These are phyloP conservation scores for Chalciporus sp. DNA, from an alignment of 1,284 basidiomycete species.

Conservation along the genomic window DNA sequence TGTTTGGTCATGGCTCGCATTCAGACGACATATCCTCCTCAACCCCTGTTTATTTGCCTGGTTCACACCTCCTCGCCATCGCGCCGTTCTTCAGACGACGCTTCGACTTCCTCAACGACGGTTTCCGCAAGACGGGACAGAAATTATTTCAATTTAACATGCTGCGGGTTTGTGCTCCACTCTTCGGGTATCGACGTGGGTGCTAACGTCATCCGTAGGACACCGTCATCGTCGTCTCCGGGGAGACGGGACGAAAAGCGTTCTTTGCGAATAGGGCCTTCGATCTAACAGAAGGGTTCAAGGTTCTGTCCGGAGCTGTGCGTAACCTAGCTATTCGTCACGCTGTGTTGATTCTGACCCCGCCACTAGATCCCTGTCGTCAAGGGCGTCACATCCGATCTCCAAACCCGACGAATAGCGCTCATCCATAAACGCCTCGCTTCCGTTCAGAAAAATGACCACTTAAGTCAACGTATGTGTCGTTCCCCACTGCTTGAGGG, in stretches of 20 bases:
- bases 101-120: slow-evolving; percentile 71
- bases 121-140: slow-evolving; percentile 64
- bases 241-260: slow-evolving; percentile 64
- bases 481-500: slow-evolving; percentile 4
- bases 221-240: slow-evolving; percentile 70
- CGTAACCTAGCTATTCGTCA: slow-evolving; percentile 30
- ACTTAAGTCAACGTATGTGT: slow-evolving; percentile 57
- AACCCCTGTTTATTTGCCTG: slow-evolving; percentile 56
- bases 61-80: slow-evolving; percentile 55
- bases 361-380: slow-evolving; percentile 65
- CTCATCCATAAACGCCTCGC: slow-evolving; percentile 70
- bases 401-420: slow-evolving; percentile 58
- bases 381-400: slow-evolving; percentile 68
- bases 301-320: slow-evolving; percentile 73
- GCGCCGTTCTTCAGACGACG: slow-evolving; percentile 66
- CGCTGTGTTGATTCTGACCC: slow-evolving; percentile 6
- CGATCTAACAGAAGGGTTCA: slow-evolving; percentile 76
- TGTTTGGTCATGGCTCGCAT: slow-evolving; percentile 43
- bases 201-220: slow-evolving; percentile 45
- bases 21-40: slow-evolving; percentile 43
- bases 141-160: slow-evolving; percentile 68
- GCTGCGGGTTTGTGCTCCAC: slow-evolving; percentile 42
- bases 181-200: slow-evolving; percentile 15
- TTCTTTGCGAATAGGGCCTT: slow-evolving; percentile 70
- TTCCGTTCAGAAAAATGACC: slow-evolving; percentile 58